Conservation (phyloP, 805 yeast species). For the Metschnikowia reukaufii region DNA sequence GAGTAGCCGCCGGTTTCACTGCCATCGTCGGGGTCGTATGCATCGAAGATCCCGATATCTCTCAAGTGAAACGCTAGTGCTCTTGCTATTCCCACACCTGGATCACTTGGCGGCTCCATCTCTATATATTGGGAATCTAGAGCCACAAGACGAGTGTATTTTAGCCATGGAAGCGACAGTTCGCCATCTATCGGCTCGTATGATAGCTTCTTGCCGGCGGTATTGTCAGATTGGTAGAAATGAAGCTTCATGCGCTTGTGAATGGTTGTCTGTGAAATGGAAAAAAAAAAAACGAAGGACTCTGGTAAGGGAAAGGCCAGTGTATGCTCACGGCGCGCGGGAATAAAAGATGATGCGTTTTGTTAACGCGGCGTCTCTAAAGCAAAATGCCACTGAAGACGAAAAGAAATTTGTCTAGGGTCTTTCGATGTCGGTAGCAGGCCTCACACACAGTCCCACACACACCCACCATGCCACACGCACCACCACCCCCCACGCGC, state of each 20-base stretch:
- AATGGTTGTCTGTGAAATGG: background rate
- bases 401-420: constrained; percentile 2
- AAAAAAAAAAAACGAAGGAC: background rate
- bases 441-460: constrained; percentile 5
- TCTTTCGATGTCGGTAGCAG: constrained; percentile 4
- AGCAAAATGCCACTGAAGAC: constrained; percentile 5
- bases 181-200: constrained; percentile 13
- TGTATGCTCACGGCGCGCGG: constrained; percentile 1
- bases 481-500: constrained; percentile 1
- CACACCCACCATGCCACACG: constrained; percentile 2
- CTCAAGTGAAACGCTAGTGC: constrained; percentile 17
- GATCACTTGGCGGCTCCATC: constrained; percentile 15
- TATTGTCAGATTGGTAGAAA: constrained; percentile 13
- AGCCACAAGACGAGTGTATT: constrained; percentile 10
- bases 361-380: constrained; percentile 9
- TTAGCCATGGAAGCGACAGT: constrained; percentile 15
- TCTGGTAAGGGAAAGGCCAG: background rate
- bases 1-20: constrained; percentile 8
- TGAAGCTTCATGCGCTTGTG: constrained; percentile 12
- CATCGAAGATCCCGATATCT: constrained; percentile 18
- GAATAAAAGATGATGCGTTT: background rate
- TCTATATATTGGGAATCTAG: constrained; percentile 12
- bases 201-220: constrained; percentile 12
- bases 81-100: constrained; percentile 16
- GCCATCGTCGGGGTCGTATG: constrained; percentile 14